Conservation (phyloP, 495 filamentous ascomycete genomes). For the Tuber borchii region DNA sequence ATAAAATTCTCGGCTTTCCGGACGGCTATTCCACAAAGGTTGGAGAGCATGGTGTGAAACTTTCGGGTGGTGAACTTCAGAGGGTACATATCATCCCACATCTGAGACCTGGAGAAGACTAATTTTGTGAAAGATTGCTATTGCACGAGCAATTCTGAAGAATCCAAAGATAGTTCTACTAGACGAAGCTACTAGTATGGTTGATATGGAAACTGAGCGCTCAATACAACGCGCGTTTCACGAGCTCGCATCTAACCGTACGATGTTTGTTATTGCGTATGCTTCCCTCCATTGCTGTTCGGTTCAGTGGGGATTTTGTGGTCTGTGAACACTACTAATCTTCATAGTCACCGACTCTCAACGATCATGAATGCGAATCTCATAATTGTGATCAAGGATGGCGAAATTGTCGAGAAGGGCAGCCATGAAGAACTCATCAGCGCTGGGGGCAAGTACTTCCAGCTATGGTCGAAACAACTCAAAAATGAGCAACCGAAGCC, state of each 20-base stretch:
- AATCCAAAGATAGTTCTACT: conserved; percentile 51
- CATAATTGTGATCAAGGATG: conserved; percentile 61
- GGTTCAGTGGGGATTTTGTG: conserved; percentile 29
- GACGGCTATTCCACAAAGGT: conserved; percentile 51
- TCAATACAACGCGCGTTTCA: conserved; percentile 63
- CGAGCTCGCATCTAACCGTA: conserved; percentile 52
- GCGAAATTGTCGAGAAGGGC: conserved; percentile 59
- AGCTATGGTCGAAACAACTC: conserved; percentile 41
- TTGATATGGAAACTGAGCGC: conserved; percentile 59
- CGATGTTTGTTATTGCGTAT: conserved; percentile 60
- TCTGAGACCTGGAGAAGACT: conserved; percentile 1
- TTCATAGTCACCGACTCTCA: conserved; percentile 54
- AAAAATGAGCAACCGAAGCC: conserved; percentile 34
- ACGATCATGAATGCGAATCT: conserved; percentile 64
- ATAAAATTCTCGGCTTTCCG: conserved; percentile 61
- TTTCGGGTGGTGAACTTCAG: conserved; percentile 71
- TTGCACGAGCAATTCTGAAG: conserved; percentile 56
- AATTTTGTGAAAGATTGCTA: conserved; percentile 47
- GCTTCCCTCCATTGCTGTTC: conserved; percentile 16
- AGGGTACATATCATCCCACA: conserved; percentile 46
- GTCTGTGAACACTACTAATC: conserved; percentile 27
- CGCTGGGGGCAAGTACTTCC: conserved; percentile 52
- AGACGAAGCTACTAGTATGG: conserved; percentile 53
- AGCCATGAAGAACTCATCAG: conserved; percentile 57
- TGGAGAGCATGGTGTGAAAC: conserved; percentile 49